Evolutionary conservation across 2,329 filamentous ascomycete genomes (phyloP).

Genomic region (Xylariaceae sp.): DNA sequence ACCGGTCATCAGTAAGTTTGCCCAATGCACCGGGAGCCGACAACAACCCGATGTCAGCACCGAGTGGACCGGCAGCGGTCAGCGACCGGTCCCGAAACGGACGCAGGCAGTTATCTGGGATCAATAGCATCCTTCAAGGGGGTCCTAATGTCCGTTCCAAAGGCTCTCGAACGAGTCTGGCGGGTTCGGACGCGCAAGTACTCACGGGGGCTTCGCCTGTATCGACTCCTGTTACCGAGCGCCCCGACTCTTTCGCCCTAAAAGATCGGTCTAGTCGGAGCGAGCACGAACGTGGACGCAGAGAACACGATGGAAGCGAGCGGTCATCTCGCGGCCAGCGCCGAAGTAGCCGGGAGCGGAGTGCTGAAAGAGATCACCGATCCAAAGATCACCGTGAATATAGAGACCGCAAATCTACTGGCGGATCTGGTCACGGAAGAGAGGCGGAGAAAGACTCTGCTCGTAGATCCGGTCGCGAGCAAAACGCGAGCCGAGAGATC

Average conservation of each 20-base stretch:
- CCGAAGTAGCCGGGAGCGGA: conserved; percentile 48
- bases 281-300: conserved; percentile 35
- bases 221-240: conserved; percentile 46
- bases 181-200: conserved; percentile 52
- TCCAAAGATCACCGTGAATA: conserved; percentile 31
- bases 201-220: conserved; percentile 50
- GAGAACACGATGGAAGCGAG: conserved; percentile 42
- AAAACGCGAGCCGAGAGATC: conserved; percentile 21
- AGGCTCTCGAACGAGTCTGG: conserved; percentile 41
- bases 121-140: conserved; percentile 53
- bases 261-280: conserved; percentile 34
- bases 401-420: conserved; percentile 28
- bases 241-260: conserved; percentile 39
- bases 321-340: conserved; percentile 37
- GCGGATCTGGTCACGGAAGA: conserved; percentile 25
- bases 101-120: conserved; percentile 52
- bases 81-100: conserved; percentile 36
- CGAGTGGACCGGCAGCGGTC: conserved; percentile 32
- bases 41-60: conserved; percentile 29
- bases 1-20: conserved; percentile 24
- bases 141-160: conserved; percentile 35
- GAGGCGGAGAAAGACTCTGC: conserved; percentile 30
- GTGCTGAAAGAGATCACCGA: conserved; percentile 42
- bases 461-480: conserved; percentile 29
- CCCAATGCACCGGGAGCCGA: conserved; percentile 24